Evolutionary conservation across 495 filamentous ascomycete species (phyloP), one percentile per base, ranked within the genome.

Genomic region (Xylaria longipes): DNA sequence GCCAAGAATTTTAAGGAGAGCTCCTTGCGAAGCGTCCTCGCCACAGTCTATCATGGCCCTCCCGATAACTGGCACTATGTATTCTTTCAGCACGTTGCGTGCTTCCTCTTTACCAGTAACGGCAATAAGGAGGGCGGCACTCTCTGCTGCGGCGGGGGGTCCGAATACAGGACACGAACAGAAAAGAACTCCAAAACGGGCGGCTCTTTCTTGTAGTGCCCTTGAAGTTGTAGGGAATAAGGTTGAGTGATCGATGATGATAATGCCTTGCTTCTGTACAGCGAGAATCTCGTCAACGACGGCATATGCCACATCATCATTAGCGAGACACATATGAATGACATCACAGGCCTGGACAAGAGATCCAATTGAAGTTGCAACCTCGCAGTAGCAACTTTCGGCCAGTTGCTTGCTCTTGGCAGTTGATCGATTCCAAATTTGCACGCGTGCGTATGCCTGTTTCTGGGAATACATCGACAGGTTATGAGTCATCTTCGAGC

Each of bases 1-100:
- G 5, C 67, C 67, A 15, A 69, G 35, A 48, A 63, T 57, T n/a
- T 70, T 70, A 0, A 70, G 31, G n/a, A 70, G 56, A 39, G 54
- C 54, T 25, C 67, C 67, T 33, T 60, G 25, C 14, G 67, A 46
- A n/a, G 67, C 46, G 15, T 70, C 37, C 29, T 60, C 37, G 8
- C 54, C 54, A 46, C 67, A 70, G 20, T 70, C 67, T 39, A 70
- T 70, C 25, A 37, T 3, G n/a, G 37, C 43, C 31, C 17, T 31
- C 27, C 61, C 61, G 15, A 64, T 64, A 29, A 43, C 43, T 43
- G 61, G 41, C 35, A 64, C 61, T 48, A 46, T 48, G 27, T 64
- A 64, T 64, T 46, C 41, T 64, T 46, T 64, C 15, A 64, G 33
- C 27, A 43, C 41, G 27, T 46, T 46, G 14, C 41, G 61, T 11